Evolutionary conservation across 23 red algal genomes (phyloP).

Genomic region (Agarophyton chilense): DNA sequence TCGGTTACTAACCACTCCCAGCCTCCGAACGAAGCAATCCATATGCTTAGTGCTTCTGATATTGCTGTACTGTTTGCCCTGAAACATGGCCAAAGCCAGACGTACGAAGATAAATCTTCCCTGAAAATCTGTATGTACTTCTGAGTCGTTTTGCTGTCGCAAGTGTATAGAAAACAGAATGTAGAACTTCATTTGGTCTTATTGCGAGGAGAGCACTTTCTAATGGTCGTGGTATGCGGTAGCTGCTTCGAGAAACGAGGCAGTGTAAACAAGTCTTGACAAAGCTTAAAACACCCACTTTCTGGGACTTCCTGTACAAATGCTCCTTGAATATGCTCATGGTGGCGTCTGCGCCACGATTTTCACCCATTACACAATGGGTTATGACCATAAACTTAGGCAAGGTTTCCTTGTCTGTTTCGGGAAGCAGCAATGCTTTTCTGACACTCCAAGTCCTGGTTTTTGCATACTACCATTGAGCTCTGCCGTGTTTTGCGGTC

Average conservation of each 20-base stretch:
- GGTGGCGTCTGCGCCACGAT: slow-evolving; percentile 31
- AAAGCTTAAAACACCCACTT: neutral
- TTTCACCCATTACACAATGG: neutral
- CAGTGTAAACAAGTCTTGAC: slow-evolving; percentile 30
- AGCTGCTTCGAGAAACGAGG: neutral
- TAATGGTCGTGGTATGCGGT: neutral
- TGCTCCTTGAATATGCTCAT: neutral
- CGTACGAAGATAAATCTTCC: slow-evolving; percentile 17
- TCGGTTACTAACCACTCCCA: neutral
- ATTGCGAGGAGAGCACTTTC: neutral
- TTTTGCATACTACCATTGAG: neutral
- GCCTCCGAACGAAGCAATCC: neutral
- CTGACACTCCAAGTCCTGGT: neutral
- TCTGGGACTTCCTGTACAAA: slow-evolving; percentile 7
- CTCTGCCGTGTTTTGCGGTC: neutral
- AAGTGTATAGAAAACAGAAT: neutral
- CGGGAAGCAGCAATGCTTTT: neutral
- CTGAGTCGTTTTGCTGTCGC: neutral
- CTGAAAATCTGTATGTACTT: slow-evolving; percentile 9
- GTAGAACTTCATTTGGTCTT: neutral
- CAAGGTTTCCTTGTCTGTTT: slow-evolving; percentile 17
- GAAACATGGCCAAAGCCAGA: neutral
- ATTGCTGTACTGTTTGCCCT: neutral
- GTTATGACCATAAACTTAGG: neutral
- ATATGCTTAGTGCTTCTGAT: neutral